phyloP scores from a whole-genome alignment of 352 stramenopile species.

The Paralagenidium karlingii region DNA sequence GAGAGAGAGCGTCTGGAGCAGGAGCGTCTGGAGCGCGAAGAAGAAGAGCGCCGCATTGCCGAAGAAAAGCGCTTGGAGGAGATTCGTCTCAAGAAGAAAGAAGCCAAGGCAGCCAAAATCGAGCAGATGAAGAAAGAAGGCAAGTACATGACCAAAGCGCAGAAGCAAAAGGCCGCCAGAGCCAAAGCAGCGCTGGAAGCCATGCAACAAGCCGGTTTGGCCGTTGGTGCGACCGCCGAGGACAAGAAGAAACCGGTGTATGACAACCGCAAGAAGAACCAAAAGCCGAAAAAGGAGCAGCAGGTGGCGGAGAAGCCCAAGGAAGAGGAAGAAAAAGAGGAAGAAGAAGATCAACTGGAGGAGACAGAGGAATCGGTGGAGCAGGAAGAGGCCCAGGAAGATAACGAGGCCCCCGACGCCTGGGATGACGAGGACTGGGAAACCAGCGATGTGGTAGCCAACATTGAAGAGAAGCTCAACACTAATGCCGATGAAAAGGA shows the following conservation, averaged over 20 bases:
- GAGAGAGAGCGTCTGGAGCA: constrained; percentile 42
- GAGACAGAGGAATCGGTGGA: constrained; percentile 36
- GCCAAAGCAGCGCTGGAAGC: constrained; percentile 84
- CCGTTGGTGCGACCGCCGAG: constrained; percentile 19
- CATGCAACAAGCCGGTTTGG: constrained; percentile 87
- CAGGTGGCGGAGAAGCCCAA: constrained; percentile 17
- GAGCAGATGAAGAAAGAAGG: constrained; percentile 93
- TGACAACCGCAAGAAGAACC: constrained; percentile 81
- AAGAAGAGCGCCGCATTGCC: constrained; percentile 34
- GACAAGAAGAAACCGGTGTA: constrained; percentile 90
- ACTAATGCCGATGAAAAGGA: constrained; percentile 13
- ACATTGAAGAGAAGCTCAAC: constrained; percentile 68
- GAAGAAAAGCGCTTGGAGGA: constrained; percentile 44
- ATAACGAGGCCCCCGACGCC: constrained; percentile 49
- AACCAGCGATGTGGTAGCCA: constrained; percentile 58
- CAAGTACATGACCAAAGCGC: constrained; percentile 98
- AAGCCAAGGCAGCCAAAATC: constrained; percentile 76
- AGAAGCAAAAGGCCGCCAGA: constrained; percentile 89
- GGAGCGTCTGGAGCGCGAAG: constrained; percentile 49
- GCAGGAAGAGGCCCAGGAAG: constrained; percentile 22
- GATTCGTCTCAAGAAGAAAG: constrained; percentile 66
- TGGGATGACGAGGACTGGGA: constrained; percentile 83
- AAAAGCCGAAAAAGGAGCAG: constrained; percentile 26
- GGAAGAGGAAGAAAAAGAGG: constrained; percentile 19
- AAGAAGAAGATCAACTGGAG: constrained; percentile 17